Evolutionary conservation across 2,329 filamentous ascomycete genomes (phyloP), one percentile per base, ranked within the genome.

Genomic region (Helotiales sp.): DNA sequence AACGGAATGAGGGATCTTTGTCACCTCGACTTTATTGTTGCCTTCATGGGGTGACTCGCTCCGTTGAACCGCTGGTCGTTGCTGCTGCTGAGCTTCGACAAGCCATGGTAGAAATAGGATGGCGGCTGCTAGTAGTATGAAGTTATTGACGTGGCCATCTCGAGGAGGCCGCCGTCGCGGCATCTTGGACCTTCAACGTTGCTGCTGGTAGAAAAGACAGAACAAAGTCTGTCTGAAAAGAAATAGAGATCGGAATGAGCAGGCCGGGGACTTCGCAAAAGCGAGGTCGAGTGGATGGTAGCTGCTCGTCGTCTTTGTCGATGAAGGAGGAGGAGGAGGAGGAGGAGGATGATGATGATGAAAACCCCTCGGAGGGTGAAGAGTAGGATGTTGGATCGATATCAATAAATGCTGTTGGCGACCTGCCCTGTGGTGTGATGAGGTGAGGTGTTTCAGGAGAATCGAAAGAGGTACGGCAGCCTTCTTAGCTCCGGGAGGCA

Each of bases 61-160:
- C 63, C 71, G 71, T 59, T 73, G 72, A 59, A 73, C 60, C 17
- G 63, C 72, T 61, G 74, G 78, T 72, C 78, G 80, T 69, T 85
- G 85, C 83, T 89, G 87, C 85, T 88, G 87, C 84, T 87, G 87
- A 85, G 86, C 86, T 75, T 88, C 84, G 81, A 85, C 85, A 72
- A 88, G 80, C 80, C 82, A 86, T 62, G 87, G 86, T 67, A 90
- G 77, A 64, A 89, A 78, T 65, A 89, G 80, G 69, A 88, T 78
- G 73, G 84, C 85, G 77, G 89, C 82, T 78, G 86, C 85, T 77
- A 78, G 83, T 75, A 77, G 85, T 75, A 74, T 81, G 78, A 77
- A 79, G 81, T 75, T 81, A 79, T 78, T 84, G 77, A 81, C 82
- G 80, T 76, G 78, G 77, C 82, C 84, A 79, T 85, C 84, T 81